Evolutionary conservation across 331 rosid species (phyloP).

Genomic region (Dryas integrifolia): DNA sequence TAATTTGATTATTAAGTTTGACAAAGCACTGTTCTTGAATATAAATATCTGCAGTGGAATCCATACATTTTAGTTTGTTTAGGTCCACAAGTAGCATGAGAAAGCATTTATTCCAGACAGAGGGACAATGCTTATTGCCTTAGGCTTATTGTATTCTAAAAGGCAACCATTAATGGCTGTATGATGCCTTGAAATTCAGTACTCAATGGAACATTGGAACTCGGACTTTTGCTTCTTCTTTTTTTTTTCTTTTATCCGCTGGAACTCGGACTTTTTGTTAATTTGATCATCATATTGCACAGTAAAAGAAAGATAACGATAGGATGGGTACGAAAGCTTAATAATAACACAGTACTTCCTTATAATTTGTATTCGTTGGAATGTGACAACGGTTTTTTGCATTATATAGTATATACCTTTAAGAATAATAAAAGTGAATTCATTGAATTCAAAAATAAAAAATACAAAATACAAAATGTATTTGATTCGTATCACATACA

Average conservation of each 20-base stretch:
- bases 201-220: background rate
- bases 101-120: background rate
- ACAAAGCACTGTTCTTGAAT: too few species aligned
- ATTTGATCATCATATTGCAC: background rate
- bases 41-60: too few species aligned
- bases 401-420: too few species aligned
- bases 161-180: background rate
- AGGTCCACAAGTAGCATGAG: background rate
- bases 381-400: slow-evolving; percentile 2
- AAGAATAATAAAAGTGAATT: too few species aligned
- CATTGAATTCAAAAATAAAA: too few species aligned
- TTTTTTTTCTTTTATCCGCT: background rate
- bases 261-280: background rate
- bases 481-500: too few species aligned
- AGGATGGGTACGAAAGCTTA: background rate
- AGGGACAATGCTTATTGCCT: too few species aligned
- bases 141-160: background rate
- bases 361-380: background rate
- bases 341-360: background rate
- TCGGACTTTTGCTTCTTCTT: too few species aligned
- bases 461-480: too few species aligned
- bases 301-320: background rate
- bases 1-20: too few species aligned
- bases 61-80: background rate
- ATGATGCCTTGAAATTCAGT: background rate